These are phyloP conservation scores for Boletus bicolor DNA, from an alignment of 768 basidiomycete species.

Conservation along the genomic window DNA sequence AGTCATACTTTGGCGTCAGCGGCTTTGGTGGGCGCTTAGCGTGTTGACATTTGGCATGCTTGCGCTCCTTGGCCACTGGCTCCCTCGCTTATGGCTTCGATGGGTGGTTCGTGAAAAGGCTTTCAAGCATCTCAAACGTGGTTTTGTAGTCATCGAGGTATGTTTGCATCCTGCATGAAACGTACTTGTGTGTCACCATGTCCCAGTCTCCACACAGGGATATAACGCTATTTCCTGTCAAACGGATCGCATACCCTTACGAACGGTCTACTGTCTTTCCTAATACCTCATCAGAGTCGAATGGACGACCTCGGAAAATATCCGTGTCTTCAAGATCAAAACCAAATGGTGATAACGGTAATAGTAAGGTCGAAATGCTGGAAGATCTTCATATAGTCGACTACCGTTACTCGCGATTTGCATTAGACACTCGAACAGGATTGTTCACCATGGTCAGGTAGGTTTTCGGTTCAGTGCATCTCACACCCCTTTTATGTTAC, in stretches of 20 bases:
- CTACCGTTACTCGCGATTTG: constrained; percentile 91
- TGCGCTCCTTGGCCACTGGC: constrained; percentile 87
- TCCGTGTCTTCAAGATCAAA: constrained; percentile 28
- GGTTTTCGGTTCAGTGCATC: not conserved
- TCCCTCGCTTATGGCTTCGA: constrained; percentile 86
- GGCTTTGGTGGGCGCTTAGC: constrained; percentile 71
- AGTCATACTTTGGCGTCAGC: constrained; percentile 54
- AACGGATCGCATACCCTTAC: constrained; percentile 69
- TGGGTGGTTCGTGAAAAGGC: constrained; percentile 83
- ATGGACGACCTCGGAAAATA: constrained; percentile 22
- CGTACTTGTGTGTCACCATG: constrained; percentile 22
- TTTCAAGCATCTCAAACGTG: constrained; percentile 66
- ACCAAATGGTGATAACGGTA: constrained; percentile 31
- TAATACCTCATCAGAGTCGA: constrained; percentile 27
- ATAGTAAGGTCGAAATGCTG: constrained; percentile 38
- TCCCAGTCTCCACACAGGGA: constrained; percentile 80
- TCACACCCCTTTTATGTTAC: constrained; percentile 4
- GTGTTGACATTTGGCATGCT: constrained; percentile 67
- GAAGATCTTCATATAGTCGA: constrained; percentile 67
- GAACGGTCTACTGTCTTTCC: constrained; percentile 80
- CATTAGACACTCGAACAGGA: constrained; percentile 79
- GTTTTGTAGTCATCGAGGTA: constrained; percentile 90
- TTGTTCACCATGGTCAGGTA: constrained; percentile 82
- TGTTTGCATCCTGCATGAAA: constrained; percentile 22
- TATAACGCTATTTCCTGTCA: constrained; percentile 71